phyloP scores from a whole-genome alignment of 106 monocot genomes.

The Dendrobium officinale region DNA sequence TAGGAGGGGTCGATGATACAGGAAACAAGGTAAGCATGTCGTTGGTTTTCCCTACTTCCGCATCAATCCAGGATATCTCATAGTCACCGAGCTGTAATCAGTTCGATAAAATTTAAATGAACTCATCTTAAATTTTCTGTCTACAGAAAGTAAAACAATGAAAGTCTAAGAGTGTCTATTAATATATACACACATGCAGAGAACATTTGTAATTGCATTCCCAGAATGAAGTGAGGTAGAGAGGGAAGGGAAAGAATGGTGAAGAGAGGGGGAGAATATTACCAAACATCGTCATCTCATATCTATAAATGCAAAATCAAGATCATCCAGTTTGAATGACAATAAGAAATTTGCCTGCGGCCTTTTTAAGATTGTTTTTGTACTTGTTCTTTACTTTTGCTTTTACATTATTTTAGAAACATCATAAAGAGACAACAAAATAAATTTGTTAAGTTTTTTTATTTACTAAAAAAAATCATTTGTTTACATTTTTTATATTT shows the following conservation, averaged over 20 bases:
- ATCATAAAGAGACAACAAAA: neutral
- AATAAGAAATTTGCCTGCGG: neutral
- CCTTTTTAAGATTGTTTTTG: neutral
- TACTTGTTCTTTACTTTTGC: neutral
- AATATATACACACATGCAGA: neutral
- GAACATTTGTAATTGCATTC: neutral
- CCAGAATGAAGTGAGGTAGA: neutral
- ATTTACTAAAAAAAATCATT: neutral
- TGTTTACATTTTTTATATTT: no score
- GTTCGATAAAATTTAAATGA: neutral
- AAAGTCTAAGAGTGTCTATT: neutral
- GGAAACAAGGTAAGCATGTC: constrained; percentile 72
- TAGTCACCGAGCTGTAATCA: constrained; percentile 80
- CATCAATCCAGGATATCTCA: constrained; percentile 89
- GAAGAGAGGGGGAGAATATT: neutral
- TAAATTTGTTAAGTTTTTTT: neutral
- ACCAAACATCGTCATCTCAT: neutral
- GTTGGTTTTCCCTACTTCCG: constrained; percentile 61
- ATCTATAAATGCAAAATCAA: neutral
- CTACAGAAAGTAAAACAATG: neutral
- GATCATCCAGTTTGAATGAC: neutral
- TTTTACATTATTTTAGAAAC: neutral
- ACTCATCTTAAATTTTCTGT: neutral
- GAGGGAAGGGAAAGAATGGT: neutral
- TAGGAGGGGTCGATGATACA: constrained; percentile 50